phyloP scores from a whole-genome alignment of 306 rosid species.

The Senna siamea region DNA sequence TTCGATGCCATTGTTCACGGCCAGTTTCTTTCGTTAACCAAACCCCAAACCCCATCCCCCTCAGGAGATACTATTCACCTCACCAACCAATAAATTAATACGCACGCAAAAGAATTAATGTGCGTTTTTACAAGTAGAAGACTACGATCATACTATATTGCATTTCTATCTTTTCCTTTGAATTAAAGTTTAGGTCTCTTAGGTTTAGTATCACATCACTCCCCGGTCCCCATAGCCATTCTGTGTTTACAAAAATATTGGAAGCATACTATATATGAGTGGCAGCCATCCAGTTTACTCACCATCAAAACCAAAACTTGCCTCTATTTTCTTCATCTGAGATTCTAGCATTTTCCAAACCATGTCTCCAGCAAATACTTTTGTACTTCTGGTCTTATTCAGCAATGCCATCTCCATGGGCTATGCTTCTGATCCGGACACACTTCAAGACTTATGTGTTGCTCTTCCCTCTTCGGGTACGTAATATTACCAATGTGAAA shows the following conservation, averaged over 20 bases:
- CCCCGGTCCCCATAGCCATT: not conserved
- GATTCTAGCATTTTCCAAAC: not conserved
- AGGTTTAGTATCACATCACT: slow-evolving; percentile 44
- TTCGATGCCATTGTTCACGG: slow-evolving; percentile 3
- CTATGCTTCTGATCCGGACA: slow-evolving; percentile 34
- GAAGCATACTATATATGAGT: not conserved
- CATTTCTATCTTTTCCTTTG: slow-evolving; percentile 44
- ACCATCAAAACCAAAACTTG: not conserved
- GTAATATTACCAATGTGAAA: too few species aligned
- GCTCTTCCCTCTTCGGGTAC: slow-evolving; percentile 42
- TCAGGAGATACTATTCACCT: not conserved
- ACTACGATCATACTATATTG: too few species aligned
- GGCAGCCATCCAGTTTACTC: not conserved
- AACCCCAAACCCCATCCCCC: slow-evolving; percentile 4
- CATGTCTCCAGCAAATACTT: slow-evolving; percentile 23
- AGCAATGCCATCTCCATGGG: slow-evolving; percentile 20
- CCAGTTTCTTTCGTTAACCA: slow-evolving; percentile 29
- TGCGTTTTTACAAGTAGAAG: not conserved
- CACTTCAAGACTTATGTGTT: slow-evolving; percentile 39
- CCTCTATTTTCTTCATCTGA: not conserved
- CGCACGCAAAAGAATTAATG: too few species aligned
- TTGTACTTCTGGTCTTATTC: slow-evolving; percentile 16
- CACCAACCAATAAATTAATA: slow-evolving; percentile 11
- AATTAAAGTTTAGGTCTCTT: slow-evolving; percentile 45
- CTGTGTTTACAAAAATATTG: not conserved